phyloP scores from a whole-genome alignment of 1,284 basidiomycete species.

The Porodaedalea pini region DNA sequence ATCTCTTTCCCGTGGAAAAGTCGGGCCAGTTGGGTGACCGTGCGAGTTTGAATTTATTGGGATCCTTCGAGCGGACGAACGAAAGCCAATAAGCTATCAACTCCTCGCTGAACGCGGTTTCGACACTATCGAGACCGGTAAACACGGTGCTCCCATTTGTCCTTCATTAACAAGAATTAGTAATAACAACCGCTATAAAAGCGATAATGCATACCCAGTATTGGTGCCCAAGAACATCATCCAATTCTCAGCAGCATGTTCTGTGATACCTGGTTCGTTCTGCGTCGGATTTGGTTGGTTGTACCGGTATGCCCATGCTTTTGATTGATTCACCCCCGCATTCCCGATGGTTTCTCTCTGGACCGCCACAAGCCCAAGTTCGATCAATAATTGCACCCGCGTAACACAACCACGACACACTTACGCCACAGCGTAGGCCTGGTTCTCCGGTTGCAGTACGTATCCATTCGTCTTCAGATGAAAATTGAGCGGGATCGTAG shows the following conservation, averaged over 20 bases:
- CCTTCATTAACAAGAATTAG: slow-evolving; percentile 28
- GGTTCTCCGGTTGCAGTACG: slow-evolving; percentile 48
- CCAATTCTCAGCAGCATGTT: slow-evolving; percentile 57
- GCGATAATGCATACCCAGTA: slow-evolving; percentile 44
- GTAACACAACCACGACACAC: slow-evolving; percentile 20
- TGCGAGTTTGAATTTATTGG: slow-evolving; percentile 47
- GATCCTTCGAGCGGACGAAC: slow-evolving; percentile 50
- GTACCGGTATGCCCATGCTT: slow-evolving; percentile 51
- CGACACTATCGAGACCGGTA: slow-evolving; percentile 37
- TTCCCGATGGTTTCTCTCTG: slow-evolving; percentile 47
- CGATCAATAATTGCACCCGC: neutral
- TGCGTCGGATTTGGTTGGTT: slow-evolving; percentile 49
- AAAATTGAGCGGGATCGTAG: slow-evolving; percentile 40
- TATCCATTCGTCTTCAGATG: slow-evolving; percentile 37
- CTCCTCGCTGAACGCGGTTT: slow-evolving; percentile 48
- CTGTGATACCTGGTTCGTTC: slow-evolving; percentile 33
- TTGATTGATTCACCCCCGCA: slow-evolving; percentile 34
- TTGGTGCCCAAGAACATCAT: slow-evolving; percentile 60
- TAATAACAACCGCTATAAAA: neutral
- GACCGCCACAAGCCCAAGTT: neutral
- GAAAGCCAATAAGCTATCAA: slow-evolving; percentile 60
- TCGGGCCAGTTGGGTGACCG: slow-evolving; percentile 36
- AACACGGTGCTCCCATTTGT: slow-evolving; percentile 46
- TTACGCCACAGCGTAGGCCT: slow-evolving; percentile 46
- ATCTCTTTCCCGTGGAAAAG: slow-evolving; percentile 26